Conservation (phyloP, 2,329 filamentous ascomycete species). For the Thelonectria discophora region DNA sequence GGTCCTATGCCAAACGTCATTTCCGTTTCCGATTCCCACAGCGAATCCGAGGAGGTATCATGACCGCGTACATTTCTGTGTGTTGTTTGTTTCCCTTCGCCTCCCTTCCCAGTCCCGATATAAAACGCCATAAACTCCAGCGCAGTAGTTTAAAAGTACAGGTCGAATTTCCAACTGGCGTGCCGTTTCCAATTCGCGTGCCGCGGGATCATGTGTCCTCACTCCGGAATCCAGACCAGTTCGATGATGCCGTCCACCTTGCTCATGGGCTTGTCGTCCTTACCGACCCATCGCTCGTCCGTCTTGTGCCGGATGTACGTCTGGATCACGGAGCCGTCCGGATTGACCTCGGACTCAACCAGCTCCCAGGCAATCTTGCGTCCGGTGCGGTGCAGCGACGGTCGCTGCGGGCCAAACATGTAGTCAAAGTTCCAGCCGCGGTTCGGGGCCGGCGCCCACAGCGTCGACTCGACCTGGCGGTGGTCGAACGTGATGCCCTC, state of each 20-base stretch:
- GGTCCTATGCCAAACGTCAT: neutral
- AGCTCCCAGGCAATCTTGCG: conserved; percentile 64
- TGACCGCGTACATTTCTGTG: neutral
- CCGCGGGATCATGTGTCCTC: neutral
- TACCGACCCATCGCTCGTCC: conserved; percentile 62
- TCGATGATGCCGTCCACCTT: conserved; percentile 64
- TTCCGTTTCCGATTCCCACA: neutral
- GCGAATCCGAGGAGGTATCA: neutral
- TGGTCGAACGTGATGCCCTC: conserved; percentile 59
- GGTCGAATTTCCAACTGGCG: no score
- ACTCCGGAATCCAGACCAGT: conserved; percentile 63
- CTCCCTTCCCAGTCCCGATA: neutral
- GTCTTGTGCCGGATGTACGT: conserved; percentile 62
- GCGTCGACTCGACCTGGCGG: conserved; percentile 62
- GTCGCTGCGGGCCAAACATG: conserved; percentile 59
- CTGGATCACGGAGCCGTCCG: conserved; percentile 62
- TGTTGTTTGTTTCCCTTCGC: neutral
- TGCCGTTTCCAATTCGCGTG: no score
- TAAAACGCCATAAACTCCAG: conserved; percentile 18
- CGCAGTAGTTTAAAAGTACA: conserved; percentile 6
- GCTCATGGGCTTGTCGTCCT: conserved; percentile 58
- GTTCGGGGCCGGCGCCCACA: conserved; percentile 57
- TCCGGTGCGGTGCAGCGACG: conserved; percentile 57
- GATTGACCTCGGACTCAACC: conserved; percentile 56
- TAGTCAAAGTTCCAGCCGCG: conserved; percentile 62